phyloP scores from a whole-genome alignment of 164 flowering plant species.

The Malania oleifera region DNA sequence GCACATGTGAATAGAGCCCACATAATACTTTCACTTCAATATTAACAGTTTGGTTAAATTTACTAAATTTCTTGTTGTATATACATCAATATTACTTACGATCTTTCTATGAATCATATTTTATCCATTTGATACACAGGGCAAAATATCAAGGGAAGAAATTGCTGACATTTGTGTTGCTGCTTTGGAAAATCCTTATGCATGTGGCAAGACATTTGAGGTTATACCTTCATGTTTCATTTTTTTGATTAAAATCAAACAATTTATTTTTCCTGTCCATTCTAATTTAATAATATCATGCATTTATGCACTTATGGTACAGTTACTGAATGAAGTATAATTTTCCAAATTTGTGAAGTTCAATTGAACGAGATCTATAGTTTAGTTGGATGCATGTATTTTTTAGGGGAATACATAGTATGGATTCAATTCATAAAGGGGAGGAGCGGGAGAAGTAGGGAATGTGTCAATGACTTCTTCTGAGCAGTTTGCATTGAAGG shows the following conservation, averaged over 20 bases:
- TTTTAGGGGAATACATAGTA: too few relatives aligned
- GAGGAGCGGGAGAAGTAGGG: too few relatives aligned
- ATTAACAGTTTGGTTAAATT: background rate
- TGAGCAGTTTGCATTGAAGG: too few relatives aligned
- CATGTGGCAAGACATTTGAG: slow-evolving; percentile 94
- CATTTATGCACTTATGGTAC: background rate
- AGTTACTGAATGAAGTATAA: too few relatives aligned
- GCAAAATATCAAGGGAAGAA: slow-evolving; percentile 96
- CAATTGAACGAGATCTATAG: too few relatives aligned
- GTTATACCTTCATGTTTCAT: slow-evolving; percentile 23
- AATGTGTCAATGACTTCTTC: too few relatives aligned
- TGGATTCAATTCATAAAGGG: too few relatives aligned
- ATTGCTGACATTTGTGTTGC: slow-evolving; percentile 88
- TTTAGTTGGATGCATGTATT: too few relatives aligned
- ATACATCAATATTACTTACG: too few relatives aligned
- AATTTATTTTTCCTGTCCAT: background rate
- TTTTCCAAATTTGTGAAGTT: too few relatives aligned
- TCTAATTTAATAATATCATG: background rate
- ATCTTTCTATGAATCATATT: background rate
- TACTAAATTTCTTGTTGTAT: background rate
- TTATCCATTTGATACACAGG: slow-evolving; percentile 38
- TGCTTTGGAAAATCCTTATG: slow-evolving; percentile 79
- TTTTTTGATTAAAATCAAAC: background rate
- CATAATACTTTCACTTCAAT: background rate
- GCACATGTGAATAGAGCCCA: background rate